Base-by-base conservation (phyloP, 257 asterid genomes). In the Fraxinus quadrangulata region DNA sequence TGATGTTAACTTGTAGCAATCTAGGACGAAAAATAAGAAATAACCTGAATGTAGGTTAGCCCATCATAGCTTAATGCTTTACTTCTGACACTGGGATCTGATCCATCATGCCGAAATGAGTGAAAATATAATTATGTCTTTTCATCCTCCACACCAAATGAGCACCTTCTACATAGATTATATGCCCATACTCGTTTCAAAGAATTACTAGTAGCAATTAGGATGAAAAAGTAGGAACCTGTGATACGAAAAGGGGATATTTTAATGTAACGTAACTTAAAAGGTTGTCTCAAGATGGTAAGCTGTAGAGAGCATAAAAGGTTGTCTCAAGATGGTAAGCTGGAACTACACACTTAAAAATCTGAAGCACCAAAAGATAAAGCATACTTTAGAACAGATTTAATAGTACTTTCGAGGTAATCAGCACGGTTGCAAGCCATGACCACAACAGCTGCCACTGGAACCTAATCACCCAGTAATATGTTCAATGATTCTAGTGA, bases 391-490 rank as follows among this genome's bases (percentile, higher is more conserved):
- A 90, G 85, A 83, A 96, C 86, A 70, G 98, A 96, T 76, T 90
- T 88, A 39, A 96, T 86, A 73, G 97, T 96, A 88, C 86, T 87
- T 75, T 93, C 97, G 67, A 96, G 96, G 87, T 96, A 96, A 87
- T 96, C 99, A 70, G 98, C 97, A 82, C 97, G 97, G 84, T 87
- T 93, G 86, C 99, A 96, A 81, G 99, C 97, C 98, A 96, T 96
- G 61, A 96, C 86, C 71, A 96, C 99, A 61, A 96, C 94, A 65
- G 98, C 99, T 54, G 99, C 97, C 72, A 93, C 93, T 70, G 97
- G 94, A 77, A 82, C 92, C 99, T 96, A 91, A 75, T 75, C 79
- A 76, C 72, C 75, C 77, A 81, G 75, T 79, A 81, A 75, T 74
- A 79, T 75, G 81, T 75, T 84, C 79, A 73, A 67, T 82, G 67